Base-by-base conservation (phyloP, 2,329 filamentous ascomycete genomes). In the Aureobasidium lini region DNA sequence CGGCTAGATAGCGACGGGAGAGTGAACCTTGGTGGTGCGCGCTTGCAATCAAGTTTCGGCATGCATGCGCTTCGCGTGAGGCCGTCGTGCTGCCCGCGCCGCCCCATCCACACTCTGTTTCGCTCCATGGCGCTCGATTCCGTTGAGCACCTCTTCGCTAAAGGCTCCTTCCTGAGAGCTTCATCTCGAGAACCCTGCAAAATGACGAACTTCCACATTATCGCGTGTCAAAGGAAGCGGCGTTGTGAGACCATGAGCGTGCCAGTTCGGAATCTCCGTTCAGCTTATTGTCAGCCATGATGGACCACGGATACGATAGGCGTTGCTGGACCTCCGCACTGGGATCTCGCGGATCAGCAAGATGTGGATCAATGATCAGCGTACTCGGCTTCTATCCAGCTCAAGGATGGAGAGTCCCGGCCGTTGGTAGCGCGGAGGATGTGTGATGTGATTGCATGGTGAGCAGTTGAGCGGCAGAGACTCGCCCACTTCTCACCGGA, bases 1-100 rank as follows among this genome's bases (percentile, higher is more conserved):
- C 42, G 16, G 42, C 42, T 44, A n/a, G 11, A 13, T 42, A 43
- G 39, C 37, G 50, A 54, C 50, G 37, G 50, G 50, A 34, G 39
- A 43, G 23, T 11, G 37, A 54, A 54, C 16, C 37, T 42, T 53
- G 16, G 6, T 42, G 49, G 15, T 43, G 50, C 29, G 29, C 50
- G 50, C 39, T 43, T 34, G 50, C 50, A 54, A 54, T 54, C 50
- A 54, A 43, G 50, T 54, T 54, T 54, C 50, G 37, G 50, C 18
- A 31, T 43, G 50, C 50, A 54, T 43, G 28, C 32, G 50, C 50
- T 36, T 32, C 23, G 50, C 15, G 50, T 23, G 50, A 54, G 29
- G 50, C 42, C 42, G 13, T 44, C 42, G 8, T 28, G 18, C 39
- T 44, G 42, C 42, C 42, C 42, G 42, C 42, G 42, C 42, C 42